Base-by-base conservation (phyloP, 768 basidiomycete genomes). In the Xerocomus brunneocitrinus region DNA sequence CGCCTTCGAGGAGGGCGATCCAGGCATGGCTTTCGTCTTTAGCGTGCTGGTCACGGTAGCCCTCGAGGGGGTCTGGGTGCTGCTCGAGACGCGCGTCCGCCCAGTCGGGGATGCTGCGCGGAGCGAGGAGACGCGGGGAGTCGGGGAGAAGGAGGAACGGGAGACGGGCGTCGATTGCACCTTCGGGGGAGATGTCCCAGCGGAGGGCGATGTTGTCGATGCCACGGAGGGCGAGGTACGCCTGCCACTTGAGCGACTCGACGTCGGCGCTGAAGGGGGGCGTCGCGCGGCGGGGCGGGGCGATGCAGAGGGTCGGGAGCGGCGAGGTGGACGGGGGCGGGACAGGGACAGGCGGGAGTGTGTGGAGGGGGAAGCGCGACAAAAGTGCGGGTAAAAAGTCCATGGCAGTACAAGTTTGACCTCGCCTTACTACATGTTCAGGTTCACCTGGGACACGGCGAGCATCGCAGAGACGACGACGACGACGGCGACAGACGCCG, bases 231-330 rank as follows among this genome's bases (percentile, higher is more conserved):
- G 83, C 45, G 86, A 80, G 25, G 60, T 87, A 91, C 0, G 91
- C 88, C 68, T 93, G 91, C 90, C 90, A 92, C 71, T 90, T 91
- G 64, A 93, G 79, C 66, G 90, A 92, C 60, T 91, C 89, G 60
- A 91, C 84, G 70, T 92, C 90, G 49, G 76, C 67, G 69, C 87
- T 89, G 56, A 92, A 78, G 3, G 72, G 60, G 47, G 61, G 58
- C 30, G 61, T 30, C 57, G 55, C 14, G 45, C 47, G 55, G 49
- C 65, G 59, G 2, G 83, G 84, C 22, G 81, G 78, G 14, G 74
- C 74, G 24, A 91, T 80, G 85, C 88, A 90, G 42, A 92, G 77
- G 0, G 84, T 73, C 24, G 87, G 62, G 69, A 73, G 58, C 2
- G 54, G 55, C 16, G 68, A 52, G 16, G 63, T 59, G 28, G 48